Evolutionary conservation across 495 filamentous ascomycete species (phyloP).

Genomic region (Bacidia gigantensis): DNA sequence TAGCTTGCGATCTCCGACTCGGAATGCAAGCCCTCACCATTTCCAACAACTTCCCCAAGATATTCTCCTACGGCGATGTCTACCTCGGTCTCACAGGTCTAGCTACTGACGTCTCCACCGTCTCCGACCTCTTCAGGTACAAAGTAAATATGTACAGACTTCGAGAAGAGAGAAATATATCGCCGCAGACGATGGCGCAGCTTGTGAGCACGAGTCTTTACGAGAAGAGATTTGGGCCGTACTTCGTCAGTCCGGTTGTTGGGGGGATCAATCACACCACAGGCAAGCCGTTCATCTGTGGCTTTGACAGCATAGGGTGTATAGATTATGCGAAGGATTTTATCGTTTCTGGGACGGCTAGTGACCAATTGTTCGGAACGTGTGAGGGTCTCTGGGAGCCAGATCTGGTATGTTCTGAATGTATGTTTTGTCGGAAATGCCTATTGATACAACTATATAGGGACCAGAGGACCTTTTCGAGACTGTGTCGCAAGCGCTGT

Average conservation of each 20-base stretch:
- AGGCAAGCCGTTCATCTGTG: constrained; percentile 92
- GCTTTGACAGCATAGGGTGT: constrained; percentile 97
- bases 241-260: constrained; percentile 87
- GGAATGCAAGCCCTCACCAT: constrained; percentile 93
- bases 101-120: constrained; percentile 87
- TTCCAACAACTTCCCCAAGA: constrained; percentile 99
- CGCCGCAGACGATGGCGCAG: constrained; percentile 88
- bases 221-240: constrained; percentile 90
- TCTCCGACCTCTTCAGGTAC: constrained; percentile 94
- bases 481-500: constrained; percentile 90
- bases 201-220: constrained; percentile 82
- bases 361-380: constrained; percentile 95
- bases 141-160: constrained; percentile 99
- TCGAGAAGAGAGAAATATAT: constrained; percentile 91
- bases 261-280: constrained; percentile 87
- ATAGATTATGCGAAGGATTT: constrained; percentile 99
- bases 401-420: constrained; percentile 53
- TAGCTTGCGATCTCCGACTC: constrained; percentile 95
- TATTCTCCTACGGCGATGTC: constrained; percentile 93
- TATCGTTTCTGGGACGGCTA: constrained; percentile 91
- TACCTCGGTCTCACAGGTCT: constrained; percentile 96
- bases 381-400: constrained; percentile 98
- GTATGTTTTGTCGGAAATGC: background rate
- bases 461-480: constrained; percentile 91
- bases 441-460: constrained; percentile 33